Evolutionary conservation across 2,329 filamentous ascomycete genomes (phyloP).

Genomic region (Aureobasidium sp.): DNA sequence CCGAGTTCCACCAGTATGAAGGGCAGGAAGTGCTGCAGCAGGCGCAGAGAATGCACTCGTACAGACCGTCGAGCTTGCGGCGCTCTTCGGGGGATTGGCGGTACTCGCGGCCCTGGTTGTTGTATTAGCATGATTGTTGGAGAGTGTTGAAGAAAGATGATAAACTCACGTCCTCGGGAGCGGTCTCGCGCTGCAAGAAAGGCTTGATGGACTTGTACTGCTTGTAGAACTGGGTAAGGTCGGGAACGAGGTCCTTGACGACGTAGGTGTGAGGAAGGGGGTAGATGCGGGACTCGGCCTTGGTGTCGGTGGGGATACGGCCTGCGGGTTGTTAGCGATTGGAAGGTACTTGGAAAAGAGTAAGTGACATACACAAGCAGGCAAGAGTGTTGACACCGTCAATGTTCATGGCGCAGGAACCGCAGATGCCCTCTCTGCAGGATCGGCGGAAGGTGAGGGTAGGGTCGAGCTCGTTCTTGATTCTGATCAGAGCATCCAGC

Average conservation of each 20-base stretch:
- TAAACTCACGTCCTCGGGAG: conserved; percentile 67
- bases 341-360: neutral
- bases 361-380: conserved; percentile 73
- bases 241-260: conserved; percentile 96
- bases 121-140: conserved; percentile 16
- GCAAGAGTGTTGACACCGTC: conserved; percentile 97
- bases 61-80: conserved; percentile 93
- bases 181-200: conserved; percentile 86
- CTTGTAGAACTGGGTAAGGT: conserved; percentile 99
- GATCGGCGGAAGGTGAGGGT: conserved; percentile 93
- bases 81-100: conserved; percentile 87
- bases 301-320: conserved; percentile 81
- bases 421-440: conserved; percentile 97
- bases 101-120: conserved; percentile 73
- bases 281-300: conserved; percentile 86
- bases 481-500: conserved; percentile 89
- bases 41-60: conserved; percentile 98
- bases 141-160: neutral
- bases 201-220: conserved; percentile 99
- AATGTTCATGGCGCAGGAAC: conserved; percentile 99
- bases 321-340: conserved; percentile 45
- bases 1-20: conserved; percentile 99
- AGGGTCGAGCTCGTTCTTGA: conserved; percentile 98
- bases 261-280: conserved; percentile 97
- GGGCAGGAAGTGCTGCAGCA: conserved; percentile 99